Conservation (phyloP, 805 yeast genomes). For the Teunomyces aglyptinius region DNA sequence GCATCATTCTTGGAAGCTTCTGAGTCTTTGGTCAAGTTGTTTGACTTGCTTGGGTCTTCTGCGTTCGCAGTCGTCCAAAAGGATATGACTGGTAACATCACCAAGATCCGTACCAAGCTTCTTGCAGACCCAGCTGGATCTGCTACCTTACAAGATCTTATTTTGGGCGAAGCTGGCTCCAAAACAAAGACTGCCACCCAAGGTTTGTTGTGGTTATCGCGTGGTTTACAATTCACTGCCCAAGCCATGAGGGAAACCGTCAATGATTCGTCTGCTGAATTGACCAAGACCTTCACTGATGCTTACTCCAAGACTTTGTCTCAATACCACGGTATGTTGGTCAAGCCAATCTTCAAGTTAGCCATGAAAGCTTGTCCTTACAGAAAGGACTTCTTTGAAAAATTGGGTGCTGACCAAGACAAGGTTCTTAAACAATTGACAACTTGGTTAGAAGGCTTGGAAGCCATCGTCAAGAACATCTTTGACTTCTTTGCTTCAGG, state of each 20-base stretch:
- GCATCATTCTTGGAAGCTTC: conserved; percentile 78
- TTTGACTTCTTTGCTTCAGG: conserved; percentile 75
- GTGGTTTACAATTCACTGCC: conserved; percentile 90
- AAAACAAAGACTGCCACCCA: conserved; percentile 81
- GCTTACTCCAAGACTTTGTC: conserved; percentile 81
- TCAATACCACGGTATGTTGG: conserved; percentile 76
- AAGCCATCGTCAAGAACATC: conserved; percentile 67
- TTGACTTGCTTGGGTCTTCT: conserved; percentile 79
- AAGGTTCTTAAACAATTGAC: conserved; percentile 63
- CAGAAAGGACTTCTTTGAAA: conserved; percentile 78
- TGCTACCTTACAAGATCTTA: conserved; percentile 73
- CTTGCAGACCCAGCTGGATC: conserved; percentile 62
- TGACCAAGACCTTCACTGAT: conserved; percentile 74
- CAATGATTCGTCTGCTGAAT: conserved; percentile 59
- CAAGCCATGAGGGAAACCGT: conserved; percentile 81
- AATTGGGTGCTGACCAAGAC: conserved; percentile 74
- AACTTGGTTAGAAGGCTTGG: conserved; percentile 76
- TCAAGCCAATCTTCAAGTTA: conserved; percentile 83
- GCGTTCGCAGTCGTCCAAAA: conserved; percentile 83
- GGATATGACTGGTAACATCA: conserved; percentile 85
- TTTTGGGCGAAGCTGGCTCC: conserved; percentile 66
- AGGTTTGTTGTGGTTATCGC: conserved; percentile 81
- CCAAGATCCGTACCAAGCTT: conserved; percentile 66
- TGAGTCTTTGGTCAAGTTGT: conserved; percentile 77
- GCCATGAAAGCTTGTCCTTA: conserved; percentile 97